These are phyloP conservation scores for Paulownia fortunei DNA, from an alignment of 257 asterid species.

Conservation along the genomic window DNA sequence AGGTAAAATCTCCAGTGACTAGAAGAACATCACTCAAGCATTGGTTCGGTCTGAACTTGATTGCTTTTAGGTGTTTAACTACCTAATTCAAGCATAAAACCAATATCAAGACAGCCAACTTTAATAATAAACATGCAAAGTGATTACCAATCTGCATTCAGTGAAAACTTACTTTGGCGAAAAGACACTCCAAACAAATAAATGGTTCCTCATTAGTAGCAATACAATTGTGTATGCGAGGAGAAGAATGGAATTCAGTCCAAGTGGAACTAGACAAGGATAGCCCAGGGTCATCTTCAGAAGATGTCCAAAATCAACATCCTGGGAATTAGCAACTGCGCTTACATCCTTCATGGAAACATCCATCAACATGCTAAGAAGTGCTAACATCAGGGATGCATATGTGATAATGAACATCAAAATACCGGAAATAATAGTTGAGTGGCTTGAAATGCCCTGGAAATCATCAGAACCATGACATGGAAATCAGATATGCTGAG, in stretches of 20 bases:
- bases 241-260: constrained; percentile 70
- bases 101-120: background rate
- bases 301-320: constrained; percentile 49
- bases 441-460: constrained; percentile 92
- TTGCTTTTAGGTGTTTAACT: background rate
- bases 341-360: constrained; percentile 45
- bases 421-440: constrained; percentile 79
- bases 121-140: background rate
- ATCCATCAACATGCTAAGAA: constrained; percentile 71
- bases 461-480: constrained; percentile 19
- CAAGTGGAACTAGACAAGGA: constrained; percentile 80
- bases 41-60: background rate
- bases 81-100: background rate
- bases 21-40: too few relatives aligned
- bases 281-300: constrained; percentile 58
- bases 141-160: background rate
- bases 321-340: constrained; percentile 11
- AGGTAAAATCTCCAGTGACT: too few relatives aligned
- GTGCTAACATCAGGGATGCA: constrained; percentile 77
- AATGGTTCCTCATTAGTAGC: constrained; percentile 88
- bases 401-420: constrained; percentile 91
- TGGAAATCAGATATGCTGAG: constrained; percentile 27
- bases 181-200: constrained; percentile 94
- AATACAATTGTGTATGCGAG: constrained; percentile 67
- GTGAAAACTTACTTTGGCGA: constrained; percentile 82